Conservation (phyloP, 345 rosid genomes). For the Moringa oleifera region DNA sequence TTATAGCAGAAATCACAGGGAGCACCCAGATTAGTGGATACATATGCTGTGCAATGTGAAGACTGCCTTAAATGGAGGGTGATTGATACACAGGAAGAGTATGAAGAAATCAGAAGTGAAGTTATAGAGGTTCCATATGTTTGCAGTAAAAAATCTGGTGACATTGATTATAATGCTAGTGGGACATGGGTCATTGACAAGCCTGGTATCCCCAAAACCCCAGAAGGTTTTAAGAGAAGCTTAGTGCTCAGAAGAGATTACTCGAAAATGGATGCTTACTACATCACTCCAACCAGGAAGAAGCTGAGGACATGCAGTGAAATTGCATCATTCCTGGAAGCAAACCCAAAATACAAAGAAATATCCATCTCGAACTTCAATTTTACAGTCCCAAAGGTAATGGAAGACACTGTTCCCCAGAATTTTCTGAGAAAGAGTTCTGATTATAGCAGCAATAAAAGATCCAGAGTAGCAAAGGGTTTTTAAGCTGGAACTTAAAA, state of each 20-base stretch:
- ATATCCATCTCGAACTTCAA: constrained; percentile 48
- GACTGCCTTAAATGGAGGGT: constrained; percentile 78
- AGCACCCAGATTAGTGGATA: constrained; percentile 41
- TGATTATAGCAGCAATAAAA: constrained; percentile 19
- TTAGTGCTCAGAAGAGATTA: constrained; percentile 64
- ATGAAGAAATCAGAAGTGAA: constrained; percentile 72
- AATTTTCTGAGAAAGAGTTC: constrained; percentile 27
- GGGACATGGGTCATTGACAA: constrained; percentile 81
- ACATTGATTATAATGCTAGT: constrained; percentile 53
- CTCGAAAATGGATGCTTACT: constrained; percentile 86
- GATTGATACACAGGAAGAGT: constrained; percentile 49
- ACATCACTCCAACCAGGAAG: constrained; percentile 67
- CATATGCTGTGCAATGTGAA: constrained; percentile 74
- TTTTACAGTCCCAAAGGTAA: constrained; percentile 66
- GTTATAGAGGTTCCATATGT: constrained; percentile 36
- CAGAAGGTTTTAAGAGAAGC: constrained; percentile 72
- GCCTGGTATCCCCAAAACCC: constrained; percentile 84
- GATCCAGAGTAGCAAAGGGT: constrained; percentile 3
- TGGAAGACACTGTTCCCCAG: constrained; percentile 76
- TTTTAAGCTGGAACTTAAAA: no score
- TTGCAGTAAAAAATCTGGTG: constrained; percentile 51
- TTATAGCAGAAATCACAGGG: constrained; percentile 8
- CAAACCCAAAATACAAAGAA: constrained; percentile 46
- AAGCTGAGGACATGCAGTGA: constrained; percentile 65
- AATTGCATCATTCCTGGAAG: constrained; percentile 38